A percentile compares a stretch with the other conserved stretches of the same genome.
These are phyloP conservation scores for Wickerhamomyces chaumierensis DNA, from an alignment of 805 yeast species.

Conservation along the genomic window DNA sequence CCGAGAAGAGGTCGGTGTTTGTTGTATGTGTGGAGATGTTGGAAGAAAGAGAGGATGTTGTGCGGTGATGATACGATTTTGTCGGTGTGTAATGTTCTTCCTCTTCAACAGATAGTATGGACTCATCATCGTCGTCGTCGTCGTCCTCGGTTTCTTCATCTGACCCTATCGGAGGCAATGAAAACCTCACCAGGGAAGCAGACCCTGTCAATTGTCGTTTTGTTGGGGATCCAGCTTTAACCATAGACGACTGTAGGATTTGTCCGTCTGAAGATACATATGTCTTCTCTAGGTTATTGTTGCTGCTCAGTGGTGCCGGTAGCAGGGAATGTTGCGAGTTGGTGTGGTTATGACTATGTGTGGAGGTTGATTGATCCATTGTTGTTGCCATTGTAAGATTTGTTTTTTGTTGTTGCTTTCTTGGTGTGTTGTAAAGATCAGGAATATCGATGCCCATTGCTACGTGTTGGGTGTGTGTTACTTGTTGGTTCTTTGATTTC, in stretches of 20 bases:
- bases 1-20: slow-evolving; percentile 1
- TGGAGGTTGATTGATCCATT: not conserved
- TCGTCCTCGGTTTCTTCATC: not conserved
- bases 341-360: slow-evolving; percentile 2
- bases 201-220: slow-evolving; percentile 17
- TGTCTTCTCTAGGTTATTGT: slow-evolving; percentile 6
- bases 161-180: slow-evolving; percentile 10
- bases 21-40: slow-evolving; percentile 2
- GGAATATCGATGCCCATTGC: too few relatives aligned
- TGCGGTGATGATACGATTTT: slow-evolving; percentile 3
- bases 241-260: slow-evolving; percentile 18
- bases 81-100: slow-evolving; percentile 1
- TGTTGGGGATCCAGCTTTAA: slow-evolving; percentile 18
- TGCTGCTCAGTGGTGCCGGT: too few relatives aligned
- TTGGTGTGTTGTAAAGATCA: slow-evolving; percentile 3
- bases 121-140: slow-evolving; percentile 1
- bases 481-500: too few relatives aligned
- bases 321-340: slow-evolving; percentile 1
- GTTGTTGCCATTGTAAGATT: too few relatives aligned
- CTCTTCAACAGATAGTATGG: slow-evolving; percentile 4
- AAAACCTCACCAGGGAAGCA: slow-evolving; percentile 19
- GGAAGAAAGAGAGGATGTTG: not conserved
- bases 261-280: slow-evolving; percentile 18
- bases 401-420: too few relatives aligned
- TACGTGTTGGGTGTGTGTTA: too few relatives aligned